These are phyloP conservation scores for Coemansia sp. DNA, from an alignment of 192 early-diverging fungal genomes.

Conservation along the genomic window DNA sequence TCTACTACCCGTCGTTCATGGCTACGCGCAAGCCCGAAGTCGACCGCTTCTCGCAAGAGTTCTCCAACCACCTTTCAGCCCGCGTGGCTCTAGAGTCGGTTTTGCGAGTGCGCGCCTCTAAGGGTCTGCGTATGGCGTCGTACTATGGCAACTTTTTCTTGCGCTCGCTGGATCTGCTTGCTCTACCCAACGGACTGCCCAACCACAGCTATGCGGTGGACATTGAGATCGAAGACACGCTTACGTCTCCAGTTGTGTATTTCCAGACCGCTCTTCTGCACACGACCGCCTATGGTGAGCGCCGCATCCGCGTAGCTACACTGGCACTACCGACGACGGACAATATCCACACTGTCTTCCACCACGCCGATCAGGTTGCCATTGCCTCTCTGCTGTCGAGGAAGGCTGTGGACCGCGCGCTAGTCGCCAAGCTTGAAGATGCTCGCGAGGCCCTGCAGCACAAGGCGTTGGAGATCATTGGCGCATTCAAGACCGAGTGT, in stretches of 20 bases:
- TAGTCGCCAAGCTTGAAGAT: conserved; percentile 89
- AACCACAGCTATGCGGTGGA: conserved; percentile 92
- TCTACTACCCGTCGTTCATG: conserved; percentile 90
- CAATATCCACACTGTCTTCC: conserved; percentile 79
- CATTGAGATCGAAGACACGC: conserved; percentile 72
- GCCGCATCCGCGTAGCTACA: conserved; percentile 93
- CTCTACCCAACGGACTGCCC: conserved; percentile 91
- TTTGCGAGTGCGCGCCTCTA: conserved; percentile 88
- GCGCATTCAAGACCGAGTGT: conserved; percentile 84
- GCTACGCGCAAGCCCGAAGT: conserved; percentile 83
- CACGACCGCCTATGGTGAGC: conserved; percentile 87
- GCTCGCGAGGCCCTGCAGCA: conserved; percentile 90
- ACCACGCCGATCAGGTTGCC: conserved; percentile 81
- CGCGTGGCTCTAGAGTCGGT: conserved; percentile 90
- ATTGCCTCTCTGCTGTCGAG: conserved; percentile 82
- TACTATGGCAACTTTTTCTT: conserved; percentile 99
- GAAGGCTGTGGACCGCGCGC: conserved; percentile 89
- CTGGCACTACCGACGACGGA: conserved; percentile 86
- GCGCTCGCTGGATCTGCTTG: conserved; percentile 88
- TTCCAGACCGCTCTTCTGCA: conserved; percentile 96
- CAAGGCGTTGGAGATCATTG: conserved; percentile 87
- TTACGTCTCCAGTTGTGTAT: conserved; percentile 77
- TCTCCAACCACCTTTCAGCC: conserved; percentile 78
- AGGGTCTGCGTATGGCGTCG: conserved; percentile 83
- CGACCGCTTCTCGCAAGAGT: conserved; percentile 80